These are phyloP conservation scores for Colletotrichum gigasporum DNA, from an alignment of 2,329 filamentous ascomycete genomes.

Conservation along the genomic window DNA sequence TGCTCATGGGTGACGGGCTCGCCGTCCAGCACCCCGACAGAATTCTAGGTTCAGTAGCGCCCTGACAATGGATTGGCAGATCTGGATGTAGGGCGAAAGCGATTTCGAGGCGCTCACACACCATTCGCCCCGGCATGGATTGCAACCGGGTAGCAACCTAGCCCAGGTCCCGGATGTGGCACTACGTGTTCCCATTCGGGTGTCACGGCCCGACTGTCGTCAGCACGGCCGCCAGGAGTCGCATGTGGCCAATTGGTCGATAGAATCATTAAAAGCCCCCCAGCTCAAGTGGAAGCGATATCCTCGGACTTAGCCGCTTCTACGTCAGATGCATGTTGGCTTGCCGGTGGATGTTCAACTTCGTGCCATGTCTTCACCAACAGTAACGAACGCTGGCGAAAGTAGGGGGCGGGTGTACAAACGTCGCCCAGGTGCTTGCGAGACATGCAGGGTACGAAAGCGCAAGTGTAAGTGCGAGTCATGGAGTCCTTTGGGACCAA, in stretches of 20 bases:
- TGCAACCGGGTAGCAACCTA: not conserved
- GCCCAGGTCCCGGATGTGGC: not conserved
- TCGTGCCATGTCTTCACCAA: conserved; percentile 3
- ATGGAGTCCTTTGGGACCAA: too few relatives aligned
- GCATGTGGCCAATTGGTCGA: not conserved
- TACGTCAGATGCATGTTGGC: too few relatives aligned
- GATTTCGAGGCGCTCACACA: not conserved
- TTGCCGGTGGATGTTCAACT: not conserved
- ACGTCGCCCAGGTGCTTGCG: conserved; percentile 15
- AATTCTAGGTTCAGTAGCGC: not conserved
- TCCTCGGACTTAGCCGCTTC: not conserved
- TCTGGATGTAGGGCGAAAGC: not conserved
- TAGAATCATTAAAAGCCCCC: not conserved
- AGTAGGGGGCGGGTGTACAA: conserved; percentile 1
- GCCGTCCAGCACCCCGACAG: not conserved
- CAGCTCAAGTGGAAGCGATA: not conserved
- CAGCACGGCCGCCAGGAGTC: not conserved
- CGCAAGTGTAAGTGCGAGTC: conserved; percentile 15
- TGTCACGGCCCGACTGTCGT: not conserved
- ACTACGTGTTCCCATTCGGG: not conserved
- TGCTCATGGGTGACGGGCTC: not conserved
- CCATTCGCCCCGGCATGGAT: not conserved
- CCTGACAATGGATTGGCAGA: not conserved
- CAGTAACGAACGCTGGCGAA: not conserved
- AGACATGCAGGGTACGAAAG: conserved; percentile 12